These are phyloP conservation scores for Rhypophila decipiens DNA, from an alignment of 495 filamentous ascomycete species.

Conservation along the genomic window DNA sequence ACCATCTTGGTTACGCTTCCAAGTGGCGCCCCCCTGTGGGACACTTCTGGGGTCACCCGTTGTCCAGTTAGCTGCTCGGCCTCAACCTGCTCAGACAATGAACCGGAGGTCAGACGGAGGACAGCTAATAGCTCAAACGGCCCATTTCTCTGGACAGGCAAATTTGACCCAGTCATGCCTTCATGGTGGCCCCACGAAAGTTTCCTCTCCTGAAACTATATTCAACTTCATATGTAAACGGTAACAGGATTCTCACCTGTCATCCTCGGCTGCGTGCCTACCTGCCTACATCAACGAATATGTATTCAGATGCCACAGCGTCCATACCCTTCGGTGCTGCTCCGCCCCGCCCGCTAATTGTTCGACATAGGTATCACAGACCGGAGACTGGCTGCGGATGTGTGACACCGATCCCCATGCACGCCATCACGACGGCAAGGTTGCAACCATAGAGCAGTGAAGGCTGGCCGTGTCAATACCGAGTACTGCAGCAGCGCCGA, in stretches of 20 bases:
- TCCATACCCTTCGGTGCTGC: background rate
- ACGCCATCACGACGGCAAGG: background rate
- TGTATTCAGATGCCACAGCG: background rate
- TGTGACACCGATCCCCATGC: background rate
- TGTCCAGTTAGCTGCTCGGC: background rate
- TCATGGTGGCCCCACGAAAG: background rate
- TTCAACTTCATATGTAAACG: no score
- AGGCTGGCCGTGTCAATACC: no score
- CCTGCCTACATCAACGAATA: background rate
- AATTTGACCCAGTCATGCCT: background rate
- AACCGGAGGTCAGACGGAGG: background rate
- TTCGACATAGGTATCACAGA: background rate
- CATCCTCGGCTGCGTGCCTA: no score
- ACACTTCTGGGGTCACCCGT: conserved; percentile 1
- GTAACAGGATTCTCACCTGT: no score
- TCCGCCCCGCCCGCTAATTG: background rate
- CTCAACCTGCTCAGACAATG: background rate
- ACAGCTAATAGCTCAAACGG: conserved; percentile 6
- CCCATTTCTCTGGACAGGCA: conserved; percentile 3
- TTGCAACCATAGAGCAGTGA: no score
- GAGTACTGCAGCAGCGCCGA: background rate
- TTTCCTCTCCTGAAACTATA: no score
- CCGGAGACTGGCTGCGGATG: background rate
- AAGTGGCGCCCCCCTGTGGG: background rate
- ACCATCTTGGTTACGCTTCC: conserved; percentile 1